A percentile compares a stretch with the other conserved stretches of the same genome.
phyloP scores from a whole-genome alignment of 768 basidiomycete genomes.

The Russula olivacea region DNA sequence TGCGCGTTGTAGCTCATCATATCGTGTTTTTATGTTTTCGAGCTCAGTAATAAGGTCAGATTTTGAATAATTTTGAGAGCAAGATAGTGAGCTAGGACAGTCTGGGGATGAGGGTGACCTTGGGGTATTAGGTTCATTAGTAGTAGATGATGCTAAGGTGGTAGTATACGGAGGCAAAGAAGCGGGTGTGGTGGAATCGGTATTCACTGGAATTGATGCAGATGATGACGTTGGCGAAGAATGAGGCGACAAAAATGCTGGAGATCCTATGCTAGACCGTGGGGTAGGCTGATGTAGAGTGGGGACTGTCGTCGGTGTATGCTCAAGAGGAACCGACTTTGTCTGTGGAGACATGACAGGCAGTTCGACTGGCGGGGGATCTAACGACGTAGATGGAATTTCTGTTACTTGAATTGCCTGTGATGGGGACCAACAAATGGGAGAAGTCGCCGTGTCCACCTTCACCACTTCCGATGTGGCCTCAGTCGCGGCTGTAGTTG shows the following conservation, averaged over 20 bases:
- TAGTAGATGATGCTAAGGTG: slow-evolving; percentile 5
- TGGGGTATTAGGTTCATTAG: slow-evolving; percentile 9
- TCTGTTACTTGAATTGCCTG: not conserved
- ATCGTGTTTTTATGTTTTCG: slow-evolving; percentile 43
- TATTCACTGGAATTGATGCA: not conserved
- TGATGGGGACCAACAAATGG: slow-evolving; percentile 13
- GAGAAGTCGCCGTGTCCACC: slow-evolving; percentile 22
- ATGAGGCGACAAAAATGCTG: slow-evolving; percentile 8
- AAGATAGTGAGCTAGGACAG: not conserved
- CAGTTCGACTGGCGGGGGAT: not conserved
- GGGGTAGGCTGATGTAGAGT: slow-evolving; percentile 10
- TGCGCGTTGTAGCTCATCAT: slow-evolving; percentile 52
- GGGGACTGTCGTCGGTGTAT: not conserved
- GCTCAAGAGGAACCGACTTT: not conserved
- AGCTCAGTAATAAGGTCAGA: slow-evolving; percentile 45
- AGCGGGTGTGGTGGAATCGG: not conserved
- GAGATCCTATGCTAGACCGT: slow-evolving; percentile 8
- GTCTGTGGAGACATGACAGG: not conserved
- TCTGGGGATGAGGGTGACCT: slow-evolving; percentile 1
- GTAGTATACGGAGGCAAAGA: not conserved
- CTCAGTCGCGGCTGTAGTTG: not conserved
- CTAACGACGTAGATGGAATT: not conserved
- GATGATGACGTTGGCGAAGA: slow-evolving; percentile 6
- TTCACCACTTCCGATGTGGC: slow-evolving; percentile 5
- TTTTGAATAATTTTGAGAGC: not conserved